Evolutionary conservation across 176 grass and related monocot genomes (phyloP), one percentile per base, ranked within the genome.

Genomic region (Hordeum marinum): DNA sequence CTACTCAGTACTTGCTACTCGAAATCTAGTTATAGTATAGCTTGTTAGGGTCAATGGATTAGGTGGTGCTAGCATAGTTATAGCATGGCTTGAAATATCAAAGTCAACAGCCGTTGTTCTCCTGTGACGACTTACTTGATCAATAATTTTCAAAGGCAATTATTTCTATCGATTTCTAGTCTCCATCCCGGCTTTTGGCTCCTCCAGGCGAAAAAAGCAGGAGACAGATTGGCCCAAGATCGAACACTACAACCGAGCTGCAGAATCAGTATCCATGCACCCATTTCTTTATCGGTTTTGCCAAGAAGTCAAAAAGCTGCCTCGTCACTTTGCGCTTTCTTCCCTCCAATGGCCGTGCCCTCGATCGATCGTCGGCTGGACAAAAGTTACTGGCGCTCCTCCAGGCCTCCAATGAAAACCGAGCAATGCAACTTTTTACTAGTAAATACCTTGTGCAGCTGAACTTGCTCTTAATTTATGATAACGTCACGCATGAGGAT

Each of bases 21-120:
- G 32, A 34, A 4, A 34, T 34, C 2, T 52, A 0, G 15, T 18
- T 52, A 52, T 0, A 14, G 48, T 52, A 0, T 52, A 18, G 48
- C 48, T 52, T 18, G 48, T 52, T 52, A 52, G 15, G 35, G 9
- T 60, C 34, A 27, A 84, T 74, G 29, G 6, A 79, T 86, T 87
- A 83, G 45, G 58, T 59, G 72, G 40, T 15, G 17, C 9, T 50
- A 50, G 52, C 52, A 57, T 21, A 21, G 52, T 57, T 57, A 9
- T 57, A 21, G 18, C 23, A 60, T 61, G 50, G 23, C 45, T 65
- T 34, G 46, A 9, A 83, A 80, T 74, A 59, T 57, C 45, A 75
- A 83, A 80, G 89, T 87, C 89, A 87, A 27, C 68, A 87, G 5
- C 46, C 34, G 68, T 87, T 75, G 84, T 80, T 90, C 84, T 90